Conservation (phyloP, 2,329 filamentous ascomycete species). For the Trichoderma hamatum region DNA sequence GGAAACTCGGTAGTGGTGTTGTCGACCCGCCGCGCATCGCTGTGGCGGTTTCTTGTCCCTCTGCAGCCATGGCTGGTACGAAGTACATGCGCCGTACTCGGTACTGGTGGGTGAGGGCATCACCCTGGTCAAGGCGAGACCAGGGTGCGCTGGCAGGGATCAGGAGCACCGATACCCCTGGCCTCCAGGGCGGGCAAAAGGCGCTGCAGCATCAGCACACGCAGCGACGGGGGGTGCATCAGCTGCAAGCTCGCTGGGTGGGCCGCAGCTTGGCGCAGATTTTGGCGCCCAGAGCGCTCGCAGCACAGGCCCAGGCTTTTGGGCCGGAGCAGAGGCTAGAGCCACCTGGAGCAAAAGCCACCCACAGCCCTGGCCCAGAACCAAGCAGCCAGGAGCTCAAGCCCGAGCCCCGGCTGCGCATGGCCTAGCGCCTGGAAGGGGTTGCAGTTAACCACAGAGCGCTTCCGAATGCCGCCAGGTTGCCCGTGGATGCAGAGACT, state of each 20-base stretch:
- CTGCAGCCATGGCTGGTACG: not conserved
- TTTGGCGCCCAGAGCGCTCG: constrained; percentile 16
- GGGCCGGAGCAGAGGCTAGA: constrained; percentile 20
- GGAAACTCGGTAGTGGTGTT: constrained; percentile 26
- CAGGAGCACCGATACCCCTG: constrained; percentile 26
- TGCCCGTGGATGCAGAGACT: constrained; percentile 12
- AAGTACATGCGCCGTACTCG: constrained; percentile 10
- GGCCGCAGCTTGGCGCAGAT: constrained; percentile 16
- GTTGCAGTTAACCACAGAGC: constrained; percentile 18
- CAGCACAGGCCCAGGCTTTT: constrained; percentile 12
- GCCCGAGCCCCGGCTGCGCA: constrained; percentile 25
- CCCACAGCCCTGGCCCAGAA: constrained; percentile 16
- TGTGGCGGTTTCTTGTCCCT: constrained; percentile 20
- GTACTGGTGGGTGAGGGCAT: constrained; percentile 21
- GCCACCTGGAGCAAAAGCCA: constrained; percentile 9
- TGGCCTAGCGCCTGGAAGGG: constrained; percentile 14
- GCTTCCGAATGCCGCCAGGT: constrained; percentile 22
- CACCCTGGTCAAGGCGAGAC: not conserved
- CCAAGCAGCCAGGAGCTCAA: not conserved
- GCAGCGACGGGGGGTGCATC: constrained; percentile 28
- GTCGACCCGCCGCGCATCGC: constrained; percentile 28
- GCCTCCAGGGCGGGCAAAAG: constrained; percentile 22
- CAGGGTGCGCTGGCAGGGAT: constrained; percentile 13
- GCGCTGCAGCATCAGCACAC: constrained; percentile 15
- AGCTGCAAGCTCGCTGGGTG: constrained; percentile 26